Evolutionary conservation across 306 rosid genomes (phyloP).

Genomic region (Gleditsia sinensis): DNA sequence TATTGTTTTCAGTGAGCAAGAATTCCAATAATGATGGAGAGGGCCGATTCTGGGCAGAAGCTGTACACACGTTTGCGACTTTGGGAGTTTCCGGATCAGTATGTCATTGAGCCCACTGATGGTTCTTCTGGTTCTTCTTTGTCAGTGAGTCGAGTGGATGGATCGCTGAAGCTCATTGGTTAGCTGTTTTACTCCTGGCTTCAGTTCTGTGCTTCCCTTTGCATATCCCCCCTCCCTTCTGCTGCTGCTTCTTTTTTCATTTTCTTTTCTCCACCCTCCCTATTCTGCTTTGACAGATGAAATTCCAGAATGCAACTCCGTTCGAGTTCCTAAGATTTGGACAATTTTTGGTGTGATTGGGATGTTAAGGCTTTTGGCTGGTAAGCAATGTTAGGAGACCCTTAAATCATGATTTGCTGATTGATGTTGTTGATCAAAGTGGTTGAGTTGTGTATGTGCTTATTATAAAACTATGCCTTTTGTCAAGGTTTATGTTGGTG

Average conservation of each 20-base stretch:
- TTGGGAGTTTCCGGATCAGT: constrained; percentile 84
- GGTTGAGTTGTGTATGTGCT: neutral
- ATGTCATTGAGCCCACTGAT: constrained; percentile 77
- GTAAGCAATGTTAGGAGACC: constrained; percentile 40
- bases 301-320: constrained; percentile 64
- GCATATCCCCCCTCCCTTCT: neutral
- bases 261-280: neutral
- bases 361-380: constrained; percentile 76
- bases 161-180: constrained; percentile 72
- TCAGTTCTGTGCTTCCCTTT: neutral
- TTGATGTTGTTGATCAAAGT: neutral
- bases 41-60: constrained; percentile 63
- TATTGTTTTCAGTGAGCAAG: constrained; percentile 28
- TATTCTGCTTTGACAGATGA: constrained; percentile 41
- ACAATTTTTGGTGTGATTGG: constrained; percentile 78
- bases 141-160: constrained; percentile 64
- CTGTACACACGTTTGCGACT: constrained; percentile 66
- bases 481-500: no score
- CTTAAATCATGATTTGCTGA: neutral
- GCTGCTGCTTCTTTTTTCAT: neutral
- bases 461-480: neutral
- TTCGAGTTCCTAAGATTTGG: constrained; percentile 69
- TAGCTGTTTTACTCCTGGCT: constrained; percentile 15
- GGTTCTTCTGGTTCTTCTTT: constrained; percentile 64
- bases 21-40: constrained; percentile 62